Evolutionary conservation across 2,329 filamentous ascomycete species (phyloP).

Genomic region (Calonectria henricotiae): DNA sequence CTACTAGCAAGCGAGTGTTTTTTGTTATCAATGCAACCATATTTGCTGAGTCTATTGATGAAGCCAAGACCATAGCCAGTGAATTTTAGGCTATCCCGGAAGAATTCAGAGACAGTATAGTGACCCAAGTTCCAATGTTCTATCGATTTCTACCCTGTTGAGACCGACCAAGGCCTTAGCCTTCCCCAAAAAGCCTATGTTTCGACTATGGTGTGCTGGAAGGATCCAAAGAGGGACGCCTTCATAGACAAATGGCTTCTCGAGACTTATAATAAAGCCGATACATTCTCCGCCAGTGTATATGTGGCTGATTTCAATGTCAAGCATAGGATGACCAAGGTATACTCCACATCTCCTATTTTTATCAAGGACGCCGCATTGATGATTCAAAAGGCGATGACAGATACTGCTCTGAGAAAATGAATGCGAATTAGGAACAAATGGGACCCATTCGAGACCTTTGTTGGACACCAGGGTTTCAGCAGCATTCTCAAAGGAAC

Average conservation of each 20-base stretch:
- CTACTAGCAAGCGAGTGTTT: background rate
- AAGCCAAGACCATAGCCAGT: background rate
- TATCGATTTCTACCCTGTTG: background rate
- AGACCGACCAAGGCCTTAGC: background rate
- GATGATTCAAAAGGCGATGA: background rate
- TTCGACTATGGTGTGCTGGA: slow-evolving; percentile 1
- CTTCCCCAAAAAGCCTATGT: background rate
- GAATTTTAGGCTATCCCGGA: background rate
- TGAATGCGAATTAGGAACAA: background rate
- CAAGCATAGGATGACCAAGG: background rate
- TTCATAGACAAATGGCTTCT: slow-evolving; percentile 2
- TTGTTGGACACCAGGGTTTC: background rate
- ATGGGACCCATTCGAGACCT: background rate
- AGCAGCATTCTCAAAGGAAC: background rate
- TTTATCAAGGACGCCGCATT: background rate
- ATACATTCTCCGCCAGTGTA: background rate
- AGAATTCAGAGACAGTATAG: background rate
- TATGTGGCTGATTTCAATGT: background rate
- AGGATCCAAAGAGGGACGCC: background rate
- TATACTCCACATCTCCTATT: background rate
- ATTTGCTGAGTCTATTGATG: background rate
- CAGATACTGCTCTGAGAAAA: background rate
- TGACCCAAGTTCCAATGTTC: background rate
- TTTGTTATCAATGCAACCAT: slow-evolving; percentile 7
- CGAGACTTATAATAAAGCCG: background rate